phyloP scores from a whole-genome alignment of 345 rosid genomes.

The Luvunga scandens region DNA sequence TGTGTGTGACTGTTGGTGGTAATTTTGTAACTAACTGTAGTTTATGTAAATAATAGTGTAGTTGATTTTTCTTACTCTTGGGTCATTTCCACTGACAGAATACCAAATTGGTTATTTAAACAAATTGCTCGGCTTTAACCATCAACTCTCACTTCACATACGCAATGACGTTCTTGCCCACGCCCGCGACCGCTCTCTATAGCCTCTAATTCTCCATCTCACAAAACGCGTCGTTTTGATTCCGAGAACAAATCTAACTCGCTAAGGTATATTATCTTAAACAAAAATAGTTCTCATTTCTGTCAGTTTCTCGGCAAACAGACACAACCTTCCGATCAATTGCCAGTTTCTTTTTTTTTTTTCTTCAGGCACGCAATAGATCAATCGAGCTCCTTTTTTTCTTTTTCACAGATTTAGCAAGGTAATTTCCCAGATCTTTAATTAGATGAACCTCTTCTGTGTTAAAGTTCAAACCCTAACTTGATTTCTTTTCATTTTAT shows the following conservation, averaged over 20 bases:
- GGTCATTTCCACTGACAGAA: neutral
- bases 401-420: neutral
- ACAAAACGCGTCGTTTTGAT: neutral
- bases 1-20: neutral
- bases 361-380: neutral
- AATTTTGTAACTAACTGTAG: neutral
- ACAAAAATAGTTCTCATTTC: neutral
- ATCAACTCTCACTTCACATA: neutral
- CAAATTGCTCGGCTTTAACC: neutral
- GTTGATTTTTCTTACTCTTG: neutral
- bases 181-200: neutral
- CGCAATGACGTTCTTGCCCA: neutral
- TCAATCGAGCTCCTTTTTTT: neutral
- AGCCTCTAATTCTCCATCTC: neutral
- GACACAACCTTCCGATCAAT: neutral
- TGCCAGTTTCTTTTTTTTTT: neutral
- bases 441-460: neutral
- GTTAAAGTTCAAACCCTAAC: neutral
- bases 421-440: slow-evolving; percentile 10
- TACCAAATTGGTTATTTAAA: neutral
- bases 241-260: neutral
- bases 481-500: neutral
- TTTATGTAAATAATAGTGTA: too few species aligned
- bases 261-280: neutral
- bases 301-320: neutral